Evolutionary conservation across 2,329 filamentous ascomycete species (phyloP), one percentile per base, ranked within the genome.

Genomic region (Aspergillus udagawae): DNA sequence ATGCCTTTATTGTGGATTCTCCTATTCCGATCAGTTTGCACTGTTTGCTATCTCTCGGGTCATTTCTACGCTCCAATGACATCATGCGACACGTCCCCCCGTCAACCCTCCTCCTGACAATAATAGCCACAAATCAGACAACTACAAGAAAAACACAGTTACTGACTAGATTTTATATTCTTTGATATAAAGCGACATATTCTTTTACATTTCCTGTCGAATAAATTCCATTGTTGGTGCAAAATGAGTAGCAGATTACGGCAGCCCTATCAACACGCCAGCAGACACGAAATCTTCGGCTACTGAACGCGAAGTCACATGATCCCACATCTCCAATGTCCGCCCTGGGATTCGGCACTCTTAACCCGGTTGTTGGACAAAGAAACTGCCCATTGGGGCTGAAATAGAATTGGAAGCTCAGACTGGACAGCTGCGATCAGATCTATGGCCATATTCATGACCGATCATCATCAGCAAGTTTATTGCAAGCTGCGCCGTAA

Each of bases 281-380:
- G 35, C 23, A 17, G 49, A 66, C 67, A 65, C 68, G 67, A 56
- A 53, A 51, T 52, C 48, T 29, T 44, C 49, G 14, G 53, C 58
- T 55, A 54, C 58, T 51, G 60, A 66, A 71, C 71, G 61, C 71
- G 68, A 63, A 29, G 12, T 21, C 71, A 73, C 70, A 70, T 73
- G 71, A 55, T 49, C 29, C 49, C n/a, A 50, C 21, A 21, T 7
- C 50, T 32, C 47, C 41, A 49, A n/a, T 44, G 54, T 49, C 53
- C 41, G 48, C 49, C 23, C 25, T 44, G 42, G 27, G 35, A 56
- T 54, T 59, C 42, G 45, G 54, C 23, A 44, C 54, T 54, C 51
- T 38, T 52, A 12, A 25, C 10, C 44, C 27, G 4, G 20, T 25
- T 27, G 23, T 27, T 27, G 20, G 21, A 47, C 44, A 17, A 27